Evolutionary conservation across 139 green algal species (phyloP).

Genomic region (Yamagishiella unicocca): DNA sequence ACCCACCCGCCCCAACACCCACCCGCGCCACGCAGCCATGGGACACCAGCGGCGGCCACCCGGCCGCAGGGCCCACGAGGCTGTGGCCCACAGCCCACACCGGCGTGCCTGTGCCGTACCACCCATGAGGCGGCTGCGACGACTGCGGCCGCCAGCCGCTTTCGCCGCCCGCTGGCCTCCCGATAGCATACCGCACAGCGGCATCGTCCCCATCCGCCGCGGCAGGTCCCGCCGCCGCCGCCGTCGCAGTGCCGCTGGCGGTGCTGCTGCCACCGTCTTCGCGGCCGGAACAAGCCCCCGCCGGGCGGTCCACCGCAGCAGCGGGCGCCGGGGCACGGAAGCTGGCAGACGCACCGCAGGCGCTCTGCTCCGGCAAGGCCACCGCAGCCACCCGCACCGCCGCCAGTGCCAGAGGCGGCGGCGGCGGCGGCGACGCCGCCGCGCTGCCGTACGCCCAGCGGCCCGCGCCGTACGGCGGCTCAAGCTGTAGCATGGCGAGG

Average conservation of each 20-base stretch:
- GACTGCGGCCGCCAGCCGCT: no score
- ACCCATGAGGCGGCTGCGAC: no score
- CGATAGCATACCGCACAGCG: no score
- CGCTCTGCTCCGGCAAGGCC: no score
- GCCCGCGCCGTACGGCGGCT: neutral
- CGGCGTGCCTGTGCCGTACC: conserved; percentile 2
- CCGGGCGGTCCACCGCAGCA: no score
- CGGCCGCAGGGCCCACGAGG: conserved; percentile 63
- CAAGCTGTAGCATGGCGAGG: conserved; percentile 73
- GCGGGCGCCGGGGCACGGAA: no score
- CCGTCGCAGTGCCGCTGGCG: neutral
- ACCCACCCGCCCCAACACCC: neutral
- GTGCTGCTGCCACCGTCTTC: no score
- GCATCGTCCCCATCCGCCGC: no score
- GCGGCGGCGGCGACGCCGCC: neutral
- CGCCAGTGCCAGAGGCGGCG: neutral
- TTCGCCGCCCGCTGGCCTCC: no score
- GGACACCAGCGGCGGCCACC: conserved; percentile 56
- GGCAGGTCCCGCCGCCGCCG: neutral
- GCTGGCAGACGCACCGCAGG: no score
- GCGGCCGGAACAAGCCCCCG: neutral
- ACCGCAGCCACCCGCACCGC: neutral
- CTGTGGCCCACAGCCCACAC: conserved; percentile 75
- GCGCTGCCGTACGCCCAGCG: neutral
- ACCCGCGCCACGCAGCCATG: conserved; percentile 66